Conservation (phyloP, 192 early-diverging fungal genomes). For the Funneliformis geosporum region DNA sequence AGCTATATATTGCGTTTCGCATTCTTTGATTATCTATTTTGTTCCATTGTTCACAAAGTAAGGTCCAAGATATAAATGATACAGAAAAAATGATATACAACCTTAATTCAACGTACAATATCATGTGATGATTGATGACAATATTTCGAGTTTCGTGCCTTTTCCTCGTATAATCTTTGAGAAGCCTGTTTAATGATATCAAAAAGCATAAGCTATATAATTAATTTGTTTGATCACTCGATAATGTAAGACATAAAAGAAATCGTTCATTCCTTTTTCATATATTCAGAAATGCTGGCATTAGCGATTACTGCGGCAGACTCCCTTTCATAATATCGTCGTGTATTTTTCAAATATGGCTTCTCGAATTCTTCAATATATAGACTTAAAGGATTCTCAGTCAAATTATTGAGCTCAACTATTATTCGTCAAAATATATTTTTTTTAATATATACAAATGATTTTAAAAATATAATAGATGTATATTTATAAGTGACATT, state of each 20-base stretch:
- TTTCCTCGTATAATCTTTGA: conserved; percentile 65
- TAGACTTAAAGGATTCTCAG: conserved; percentile 59
- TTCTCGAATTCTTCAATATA: conserved; percentile 83
- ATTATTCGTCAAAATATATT: background rate
- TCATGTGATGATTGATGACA: conserved; percentile 68
- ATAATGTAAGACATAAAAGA: too few species aligned
- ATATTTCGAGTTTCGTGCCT: conserved; percentile 56
- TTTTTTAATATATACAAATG: background rate
- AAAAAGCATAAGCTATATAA: background rate
- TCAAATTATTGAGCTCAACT: conserved; percentile 65
- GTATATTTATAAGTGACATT: conserved; percentile 8
- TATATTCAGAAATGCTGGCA: conserved; percentile 66
- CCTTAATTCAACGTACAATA: conserved; percentile 45
- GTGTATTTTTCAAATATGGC: conserved; percentile 66
- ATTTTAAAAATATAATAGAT: conserved; percentile 19
- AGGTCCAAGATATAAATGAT: background rate
- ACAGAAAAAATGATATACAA: background rate
- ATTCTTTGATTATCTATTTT: conserved; percentile 65
- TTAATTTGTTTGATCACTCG: conserved; percentile 5
- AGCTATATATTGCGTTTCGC: conserved; percentile 72
- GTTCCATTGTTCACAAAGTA: background rate
- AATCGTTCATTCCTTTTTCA: conserved; percentile 55
- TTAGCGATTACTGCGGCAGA: conserved; percentile 58
- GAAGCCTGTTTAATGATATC: conserved; percentile 41
- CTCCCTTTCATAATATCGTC: conserved; percentile 69